Conservation (phyloP, 1,284 basidiomycete species). For the Ganoderma resinaceum region DNA sequence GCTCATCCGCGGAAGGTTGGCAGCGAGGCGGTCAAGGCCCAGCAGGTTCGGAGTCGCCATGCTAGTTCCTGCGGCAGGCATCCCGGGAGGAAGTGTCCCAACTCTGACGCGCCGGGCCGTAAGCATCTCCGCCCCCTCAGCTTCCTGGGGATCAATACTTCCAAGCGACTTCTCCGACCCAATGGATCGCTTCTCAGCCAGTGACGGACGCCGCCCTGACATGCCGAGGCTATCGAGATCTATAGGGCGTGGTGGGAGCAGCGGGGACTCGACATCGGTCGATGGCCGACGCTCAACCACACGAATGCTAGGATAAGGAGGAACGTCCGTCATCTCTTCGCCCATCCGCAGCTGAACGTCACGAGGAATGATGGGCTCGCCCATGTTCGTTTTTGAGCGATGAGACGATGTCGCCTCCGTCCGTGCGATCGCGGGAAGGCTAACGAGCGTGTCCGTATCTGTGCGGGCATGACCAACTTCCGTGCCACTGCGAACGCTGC, state of each 20-base stretch:
- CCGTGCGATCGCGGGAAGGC: constrained; percentile 36
- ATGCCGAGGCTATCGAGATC: constrained; percentile 37
- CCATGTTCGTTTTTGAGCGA: constrained; percentile 26
- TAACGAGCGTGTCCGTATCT: constrained; percentile 39
- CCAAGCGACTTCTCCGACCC: constrained; percentile 38
- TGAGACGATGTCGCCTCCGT: constrained; percentile 29
- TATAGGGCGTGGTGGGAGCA: constrained; percentile 46
- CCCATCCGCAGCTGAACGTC: constrained; percentile 39
- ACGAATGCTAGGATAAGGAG: constrained; percentile 33
- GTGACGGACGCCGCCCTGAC: constrained; percentile 37
- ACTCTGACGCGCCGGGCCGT: constrained; percentile 67
- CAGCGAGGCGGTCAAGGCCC: constrained; percentile 51
- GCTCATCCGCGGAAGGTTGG: constrained; percentile 53
- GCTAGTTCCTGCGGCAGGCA: constrained; percentile 29
- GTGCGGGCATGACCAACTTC: constrained; percentile 39
- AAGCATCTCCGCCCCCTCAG: constrained; percentile 57
- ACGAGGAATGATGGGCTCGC: constrained; percentile 42
- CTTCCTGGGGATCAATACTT: constrained; percentile 40
- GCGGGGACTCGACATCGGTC: constrained; percentile 41
- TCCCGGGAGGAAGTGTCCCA: constrained; percentile 35
- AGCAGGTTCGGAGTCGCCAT: constrained; percentile 35
- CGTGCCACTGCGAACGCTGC: constrained; percentile 34
- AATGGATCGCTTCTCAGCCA: constrained; percentile 33
- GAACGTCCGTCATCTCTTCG: constrained; percentile 30
- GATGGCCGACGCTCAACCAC: constrained; percentile 37